Conservation (phyloP, 2,329 filamentous ascomycete genomes). For the Sarocladium oryzae region DNA sequence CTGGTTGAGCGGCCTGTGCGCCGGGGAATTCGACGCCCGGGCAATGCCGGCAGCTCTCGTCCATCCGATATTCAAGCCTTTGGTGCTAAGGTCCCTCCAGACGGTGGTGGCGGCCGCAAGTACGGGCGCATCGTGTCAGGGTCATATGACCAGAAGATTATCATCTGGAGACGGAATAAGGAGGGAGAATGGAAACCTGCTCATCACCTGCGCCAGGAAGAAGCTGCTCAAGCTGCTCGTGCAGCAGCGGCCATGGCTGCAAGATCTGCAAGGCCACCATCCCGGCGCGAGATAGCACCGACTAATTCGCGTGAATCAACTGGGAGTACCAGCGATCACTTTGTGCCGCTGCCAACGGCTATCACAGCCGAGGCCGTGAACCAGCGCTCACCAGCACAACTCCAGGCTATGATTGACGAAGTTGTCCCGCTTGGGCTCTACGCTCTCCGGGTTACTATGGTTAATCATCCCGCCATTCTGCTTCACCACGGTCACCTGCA, state of each 20-base stretch:
- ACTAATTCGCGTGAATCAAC: too few species aligned
- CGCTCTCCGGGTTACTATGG: slow-evolving; percentile 19
- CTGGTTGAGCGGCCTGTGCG: slow-evolving; percentile 32
- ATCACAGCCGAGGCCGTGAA: slow-evolving; percentile 2
- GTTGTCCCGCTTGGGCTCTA: slow-evolving; percentile 40
- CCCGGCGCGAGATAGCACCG: too few species aligned
- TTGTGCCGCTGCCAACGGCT: slow-evolving; percentile 2
- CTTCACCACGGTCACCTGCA: slow-evolving; percentile 42
- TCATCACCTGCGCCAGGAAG: slow-evolving; percentile 69
- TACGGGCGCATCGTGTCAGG: slow-evolving; percentile 96
- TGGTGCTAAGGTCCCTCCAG: slow-evolving; percentile 82
- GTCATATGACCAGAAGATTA: slow-evolving; percentile 91
- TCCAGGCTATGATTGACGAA: slow-evolving; percentile 44
- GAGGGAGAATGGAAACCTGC: slow-evolving; percentile 79
- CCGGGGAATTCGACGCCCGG: slow-evolving; percentile 27
- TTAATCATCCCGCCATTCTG: slow-evolving; percentile 42
- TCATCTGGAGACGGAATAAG: slow-evolving; percentile 85
- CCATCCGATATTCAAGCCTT: slow-evolving; percentile 72
- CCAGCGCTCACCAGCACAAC: neutral
- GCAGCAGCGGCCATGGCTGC: slow-evolving; percentile 2
- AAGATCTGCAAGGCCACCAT: neutral
- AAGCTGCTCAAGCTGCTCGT: slow-evolving; percentile 50
- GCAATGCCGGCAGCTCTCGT: slow-evolving; percentile 66
- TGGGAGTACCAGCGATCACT: neutral
- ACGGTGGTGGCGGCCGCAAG: slow-evolving; percentile 80